These are phyloP conservation scores for Vanilla planifolia DNA, from an alignment of 106 monocot species.

Conservation along the genomic window DNA sequence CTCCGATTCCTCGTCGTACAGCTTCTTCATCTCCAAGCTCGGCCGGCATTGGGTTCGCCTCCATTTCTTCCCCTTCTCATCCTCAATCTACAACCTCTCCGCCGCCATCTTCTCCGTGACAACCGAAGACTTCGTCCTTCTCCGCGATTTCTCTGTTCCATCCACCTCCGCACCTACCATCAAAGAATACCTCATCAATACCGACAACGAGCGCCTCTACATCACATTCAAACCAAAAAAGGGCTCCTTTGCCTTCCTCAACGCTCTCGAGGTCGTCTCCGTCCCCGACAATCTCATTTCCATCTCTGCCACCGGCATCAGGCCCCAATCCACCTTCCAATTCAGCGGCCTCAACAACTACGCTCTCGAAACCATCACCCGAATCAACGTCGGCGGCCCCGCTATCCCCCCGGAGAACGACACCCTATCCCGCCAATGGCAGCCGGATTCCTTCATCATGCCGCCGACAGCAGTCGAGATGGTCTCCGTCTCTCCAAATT, in stretches of 20 bases:
- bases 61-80: conserved; percentile 45
- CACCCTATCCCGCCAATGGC: conserved; percentile 45
- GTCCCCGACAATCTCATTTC: conserved; percentile 35
- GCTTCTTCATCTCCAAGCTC: conserved; percentile 51
- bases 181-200: conserved; percentile 61
- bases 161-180: conserved; percentile 18
- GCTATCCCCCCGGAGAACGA: conserved; percentile 27
- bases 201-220: conserved; percentile 26
- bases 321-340: conserved; percentile 4
- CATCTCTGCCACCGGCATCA: conserved; percentile 17
- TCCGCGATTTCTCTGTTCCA: conserved; percentile 47
- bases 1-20: conserved; percentile 50
- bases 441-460: conserved; percentile 37
- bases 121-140: conserved; percentile 58
- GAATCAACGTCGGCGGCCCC: conserved; percentile 49
- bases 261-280: conserved; percentile 49
- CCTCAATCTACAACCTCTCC: conserved; percentile 48
- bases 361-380: conserved; percentile 34
- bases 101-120: conserved; percentile 55
- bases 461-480: conserved; percentile 16
- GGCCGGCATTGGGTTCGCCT: conserved; percentile 78
- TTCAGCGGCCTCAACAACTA: conserved; percentile 29
- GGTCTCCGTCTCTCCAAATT: conserved; percentile 14
- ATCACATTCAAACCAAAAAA: conserved; percentile 36
- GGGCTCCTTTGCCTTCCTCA: conserved; percentile 54